These are phyloP conservation scores for Areca catechu DNA, from an alignment of 176 grass and related monocot species.

Conservation along the genomic window DNA sequence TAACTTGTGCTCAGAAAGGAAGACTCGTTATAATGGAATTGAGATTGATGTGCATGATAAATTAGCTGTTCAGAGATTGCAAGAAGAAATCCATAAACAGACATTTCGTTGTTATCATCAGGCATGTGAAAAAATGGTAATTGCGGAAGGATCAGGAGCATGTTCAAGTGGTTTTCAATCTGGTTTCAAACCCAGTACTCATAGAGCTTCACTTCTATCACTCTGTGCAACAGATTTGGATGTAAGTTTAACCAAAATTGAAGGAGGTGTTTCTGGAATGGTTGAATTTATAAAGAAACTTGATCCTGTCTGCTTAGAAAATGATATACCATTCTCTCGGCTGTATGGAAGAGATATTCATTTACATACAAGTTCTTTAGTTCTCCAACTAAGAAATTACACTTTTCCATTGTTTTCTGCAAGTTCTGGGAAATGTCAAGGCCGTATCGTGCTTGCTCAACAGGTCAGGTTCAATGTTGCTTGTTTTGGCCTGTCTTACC, in stretches of 20 bases:
- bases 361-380: conserved; percentile 71
- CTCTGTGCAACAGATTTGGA: conserved; percentile 84
- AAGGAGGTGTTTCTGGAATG: conserved; percentile 77
- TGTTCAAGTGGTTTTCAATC: conserved; percentile 77
- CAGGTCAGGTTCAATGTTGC: conserved; percentile 45
- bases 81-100: conserved; percentile 85
- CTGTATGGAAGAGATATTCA: conserved; percentile 89
- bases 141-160: conserved; percentile 71
- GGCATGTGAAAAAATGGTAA: conserved; percentile 68
- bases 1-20: conserved; percentile 34
- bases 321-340: conserved; percentile 88
- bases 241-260: conserved; percentile 69
- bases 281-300: conserved; percentile 83
- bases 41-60: conserved; percentile 53
- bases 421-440: conserved; percentile 63
- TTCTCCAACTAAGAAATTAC: conserved; percentile 88
- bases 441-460: conserved; percentile 87
- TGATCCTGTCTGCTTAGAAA: conserved; percentile 64
- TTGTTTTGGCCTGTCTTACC: conserved; percentile 1
- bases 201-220: conserved; percentile 87
- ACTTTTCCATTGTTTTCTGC: conserved; percentile 80
- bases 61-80: conserved; percentile 41
- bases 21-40: conserved; percentile 33
- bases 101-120: conserved; percentile 77
- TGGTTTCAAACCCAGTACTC: conserved; percentile 68